Conservation (phyloP, 805 yeast genomes). For the Sungouiozyma ichnusensis region DNA sequence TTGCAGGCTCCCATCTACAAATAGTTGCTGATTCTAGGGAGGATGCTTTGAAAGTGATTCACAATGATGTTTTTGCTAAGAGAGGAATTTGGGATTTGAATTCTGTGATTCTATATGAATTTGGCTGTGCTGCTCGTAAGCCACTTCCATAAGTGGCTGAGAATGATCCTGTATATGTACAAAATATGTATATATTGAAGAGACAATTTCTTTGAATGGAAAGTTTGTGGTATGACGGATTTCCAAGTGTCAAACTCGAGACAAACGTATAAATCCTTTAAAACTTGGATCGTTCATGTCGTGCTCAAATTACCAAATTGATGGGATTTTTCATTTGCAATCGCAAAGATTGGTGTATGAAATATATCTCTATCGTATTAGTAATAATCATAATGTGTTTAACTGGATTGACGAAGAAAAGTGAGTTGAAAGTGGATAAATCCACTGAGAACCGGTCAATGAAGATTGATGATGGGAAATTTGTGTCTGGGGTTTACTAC, state of each 20-base stretch:
- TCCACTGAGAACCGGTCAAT: not conserved
- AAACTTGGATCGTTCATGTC: no score
- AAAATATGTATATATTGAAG: no score
- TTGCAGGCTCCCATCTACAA: constrained; percentile 62
- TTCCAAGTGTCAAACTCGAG: no score
- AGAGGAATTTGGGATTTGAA: constrained; percentile 71
- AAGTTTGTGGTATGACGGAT: not conserved
- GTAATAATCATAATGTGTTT: not conserved
- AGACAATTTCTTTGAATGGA: no score
- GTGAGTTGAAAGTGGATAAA: not conserved
- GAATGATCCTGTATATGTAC: not conserved
- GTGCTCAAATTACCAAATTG: not conserved
- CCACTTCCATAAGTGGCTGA: constrained; percentile 20
- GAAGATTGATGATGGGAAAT: constrained; percentile 1
- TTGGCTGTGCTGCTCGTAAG: constrained; percentile 37
- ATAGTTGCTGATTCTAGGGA: constrained; percentile 54
- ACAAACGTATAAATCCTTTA: no score
- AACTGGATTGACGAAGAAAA: not conserved
- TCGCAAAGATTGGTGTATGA: not conserved
- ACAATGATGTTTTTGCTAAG: constrained; percentile 50
- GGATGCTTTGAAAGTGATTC: constrained; percentile 53
- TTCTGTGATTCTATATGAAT: constrained; percentile 48
- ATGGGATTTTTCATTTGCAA: not conserved
- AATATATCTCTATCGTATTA: not conserved
- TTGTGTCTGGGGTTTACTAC: constrained; percentile 34